A percentile compares a stretch with the other conserved stretches of the same genome.
Conservation (phyloP, 352 stramenopile species). For the Elongisporangium prolatum region DNA sequence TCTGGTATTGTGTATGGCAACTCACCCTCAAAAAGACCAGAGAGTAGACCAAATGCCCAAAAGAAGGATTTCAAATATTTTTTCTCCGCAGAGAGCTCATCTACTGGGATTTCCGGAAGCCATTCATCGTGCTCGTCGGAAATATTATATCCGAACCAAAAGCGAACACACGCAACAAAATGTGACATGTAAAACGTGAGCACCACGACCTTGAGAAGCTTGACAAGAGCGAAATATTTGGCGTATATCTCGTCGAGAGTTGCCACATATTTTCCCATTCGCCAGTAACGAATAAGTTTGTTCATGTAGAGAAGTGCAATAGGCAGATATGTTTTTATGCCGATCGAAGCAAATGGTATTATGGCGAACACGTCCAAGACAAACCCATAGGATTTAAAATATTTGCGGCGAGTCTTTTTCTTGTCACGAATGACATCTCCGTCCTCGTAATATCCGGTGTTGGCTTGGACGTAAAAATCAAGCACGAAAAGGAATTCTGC, state of each 20-base stretch:
- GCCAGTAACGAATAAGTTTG: conserved; percentile 30
- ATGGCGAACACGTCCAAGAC: conserved; percentile 34
- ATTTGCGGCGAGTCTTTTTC: conserved; percentile 23
- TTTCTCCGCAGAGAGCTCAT: conserved; percentile 5
- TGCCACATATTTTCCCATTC: conserved; percentile 31
- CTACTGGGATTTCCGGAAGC: conserved; percentile 14
- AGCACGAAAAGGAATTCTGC: conserved; percentile 39
- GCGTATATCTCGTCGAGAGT: conserved; percentile 54
- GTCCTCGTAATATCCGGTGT: conserved; percentile 46
- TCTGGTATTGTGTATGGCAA: conserved; percentile 28
- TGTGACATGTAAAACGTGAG: conserved; percentile 36
- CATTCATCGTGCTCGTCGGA: conserved; percentile 27
- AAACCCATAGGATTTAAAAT: conserved; percentile 48
- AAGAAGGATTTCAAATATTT: conserved; percentile 53
- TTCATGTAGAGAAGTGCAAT: conserved; percentile 31
- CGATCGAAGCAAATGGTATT: conserved; percentile 24
- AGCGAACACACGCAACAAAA: conserved; percentile 41
- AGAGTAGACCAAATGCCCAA: conserved; percentile 47
- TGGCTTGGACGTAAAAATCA: conserved; percentile 52
- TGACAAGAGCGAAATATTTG: conserved; percentile 46
- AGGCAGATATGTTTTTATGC: conserved; percentile 7
- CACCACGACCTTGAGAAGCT: conserved; percentile 43
- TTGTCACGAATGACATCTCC: conserved; percentile 29
- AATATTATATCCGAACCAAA: conserved; percentile 47
- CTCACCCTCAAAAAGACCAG: conserved; percentile 46